phyloP scores from a whole-genome alignment of 2,329 filamentous ascomycete species.

The Aspergillus pseudoviridinutans region DNA sequence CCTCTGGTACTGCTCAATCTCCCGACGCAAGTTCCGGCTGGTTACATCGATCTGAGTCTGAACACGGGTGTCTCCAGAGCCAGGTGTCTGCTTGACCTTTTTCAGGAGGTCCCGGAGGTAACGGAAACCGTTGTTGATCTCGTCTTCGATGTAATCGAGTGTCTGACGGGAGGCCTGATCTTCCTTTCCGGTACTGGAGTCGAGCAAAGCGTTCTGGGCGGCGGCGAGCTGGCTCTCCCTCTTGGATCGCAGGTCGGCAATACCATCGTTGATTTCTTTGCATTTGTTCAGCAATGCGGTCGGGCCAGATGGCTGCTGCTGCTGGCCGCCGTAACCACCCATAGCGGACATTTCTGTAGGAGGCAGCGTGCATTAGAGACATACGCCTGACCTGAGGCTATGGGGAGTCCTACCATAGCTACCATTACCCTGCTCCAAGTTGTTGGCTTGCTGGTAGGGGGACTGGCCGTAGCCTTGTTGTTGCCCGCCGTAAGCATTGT shows the following conservation, averaged over 20 bases:
- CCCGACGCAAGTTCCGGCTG: constrained; percentile 72
- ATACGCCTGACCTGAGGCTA: neutral
- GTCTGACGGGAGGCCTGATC: constrained; percentile 63
- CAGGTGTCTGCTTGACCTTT: constrained; percentile 75
- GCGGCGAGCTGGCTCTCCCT: constrained; percentile 45
- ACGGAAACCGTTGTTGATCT: constrained; percentile 81
- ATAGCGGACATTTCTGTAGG: constrained; percentile 43
- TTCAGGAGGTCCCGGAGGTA: constrained; percentile 74
- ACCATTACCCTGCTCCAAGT: constrained; percentile 31
- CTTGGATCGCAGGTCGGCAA: constrained; percentile 69
- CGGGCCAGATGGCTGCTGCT: constrained; percentile 49
- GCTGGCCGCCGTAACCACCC: constrained; percentile 19
- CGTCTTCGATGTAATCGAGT: constrained; percentile 68
- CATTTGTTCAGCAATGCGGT: constrained; percentile 83
- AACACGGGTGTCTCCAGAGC: constrained; percentile 69
- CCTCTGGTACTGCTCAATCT: constrained; percentile 77
- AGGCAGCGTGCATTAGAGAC: neutral
- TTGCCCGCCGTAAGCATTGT: constrained; percentile 29
- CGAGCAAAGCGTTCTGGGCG: constrained; percentile 68
- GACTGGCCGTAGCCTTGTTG: constrained; percentile 21
- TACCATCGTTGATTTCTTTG: constrained; percentile 70
- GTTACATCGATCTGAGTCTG: constrained; percentile 75
- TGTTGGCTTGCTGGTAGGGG: constrained; percentile 27
- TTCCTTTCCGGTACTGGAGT: constrained; percentile 66
- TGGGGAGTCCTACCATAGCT: constrained; percentile 28